These are phyloP conservation scores for Pseudocercospora fijiensis DNA, from an alignment of 2,329 filamentous ascomycete species.

Conservation along the genomic window DNA sequence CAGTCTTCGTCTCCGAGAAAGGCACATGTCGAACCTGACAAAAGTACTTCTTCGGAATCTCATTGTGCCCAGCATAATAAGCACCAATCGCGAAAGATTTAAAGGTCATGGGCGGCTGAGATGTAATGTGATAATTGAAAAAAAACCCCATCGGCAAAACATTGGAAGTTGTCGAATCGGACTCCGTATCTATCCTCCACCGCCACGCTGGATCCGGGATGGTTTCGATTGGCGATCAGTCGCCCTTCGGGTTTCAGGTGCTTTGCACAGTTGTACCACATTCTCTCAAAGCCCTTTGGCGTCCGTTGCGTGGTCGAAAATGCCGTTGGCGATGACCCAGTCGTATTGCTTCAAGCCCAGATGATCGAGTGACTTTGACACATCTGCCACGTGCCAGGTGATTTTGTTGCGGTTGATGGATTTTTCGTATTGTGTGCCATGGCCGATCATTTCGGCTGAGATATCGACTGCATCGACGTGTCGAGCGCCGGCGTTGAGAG, in stretches of 20 bases:
- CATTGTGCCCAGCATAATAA: neutral
- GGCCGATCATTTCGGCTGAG: slow-evolving; percentile 6
- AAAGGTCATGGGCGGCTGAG: neutral
- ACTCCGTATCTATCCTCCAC: neutral
- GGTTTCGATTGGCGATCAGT: neutral
- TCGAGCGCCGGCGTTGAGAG: slow-evolving; percentile 4
- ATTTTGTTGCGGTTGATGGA: neutral
- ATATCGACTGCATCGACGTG: slow-evolving; percentile 13
- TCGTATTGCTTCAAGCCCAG: neutral
- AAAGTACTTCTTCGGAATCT: neutral
- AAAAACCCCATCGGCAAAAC: neutral
- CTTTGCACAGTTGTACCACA: slow-evolving; percentile 3
- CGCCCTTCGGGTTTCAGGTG: neutral
- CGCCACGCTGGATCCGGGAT: neutral
- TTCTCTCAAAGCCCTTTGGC: neutral
- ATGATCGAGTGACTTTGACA: neutral
- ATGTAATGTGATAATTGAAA: neutral
- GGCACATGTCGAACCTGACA: neutral
- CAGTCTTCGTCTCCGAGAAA: neutral
- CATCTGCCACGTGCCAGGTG: neutral
- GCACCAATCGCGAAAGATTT: neutral
- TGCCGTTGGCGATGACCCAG: slow-evolving; percentile 1
- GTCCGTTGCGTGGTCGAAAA: slow-evolving; percentile 7
- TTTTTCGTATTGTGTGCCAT: neutral
- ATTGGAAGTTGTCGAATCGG: neutral